These are phyloP conservation scores for Botrytis deweyae DNA, from an alignment of 2,329 filamentous ascomycete genomes.

Conservation along the genomic window DNA sequence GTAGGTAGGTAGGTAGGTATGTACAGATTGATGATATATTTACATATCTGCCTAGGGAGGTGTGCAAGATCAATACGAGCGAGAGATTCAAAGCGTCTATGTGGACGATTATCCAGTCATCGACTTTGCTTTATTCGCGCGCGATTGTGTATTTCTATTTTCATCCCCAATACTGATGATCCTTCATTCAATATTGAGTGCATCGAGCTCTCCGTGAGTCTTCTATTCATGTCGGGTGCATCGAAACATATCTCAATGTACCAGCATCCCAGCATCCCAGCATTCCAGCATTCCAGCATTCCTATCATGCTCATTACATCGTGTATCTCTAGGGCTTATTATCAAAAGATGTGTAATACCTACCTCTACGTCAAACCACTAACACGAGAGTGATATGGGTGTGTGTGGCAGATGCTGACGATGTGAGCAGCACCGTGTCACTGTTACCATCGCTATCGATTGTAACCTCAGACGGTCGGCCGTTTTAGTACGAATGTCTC, in stretches of 20 bases:
- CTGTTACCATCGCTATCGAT: not conserved
- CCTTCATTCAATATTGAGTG: not conserved
- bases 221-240: not conserved
- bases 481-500: conserved; percentile 11
- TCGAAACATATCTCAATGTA: not conserved
- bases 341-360: not conserved
- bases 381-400: not conserved
- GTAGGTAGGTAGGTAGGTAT: not conserved
- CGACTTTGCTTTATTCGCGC: not conserved
- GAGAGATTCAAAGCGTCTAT: not conserved
- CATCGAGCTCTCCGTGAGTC: not conserved
- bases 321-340: not conserved
- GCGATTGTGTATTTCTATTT: not conserved
- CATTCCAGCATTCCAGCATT: not conserved
- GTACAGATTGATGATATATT: not conserved
- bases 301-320: not conserved
- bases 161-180: not conserved
- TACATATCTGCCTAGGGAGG: not conserved
- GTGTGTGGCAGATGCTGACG: conserved; percentile 18
- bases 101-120: not conserved
- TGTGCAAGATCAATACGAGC: not conserved
- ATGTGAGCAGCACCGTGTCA: not conserved
- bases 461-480: conserved; percentile 18
- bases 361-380: not conserved
- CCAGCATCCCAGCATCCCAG: not conserved